These are phyloP conservation scores for Cylindrodendrum hubeiense DNA, from an alignment of 2,329 filamentous ascomycete species.

Conservation along the genomic window DNA sequence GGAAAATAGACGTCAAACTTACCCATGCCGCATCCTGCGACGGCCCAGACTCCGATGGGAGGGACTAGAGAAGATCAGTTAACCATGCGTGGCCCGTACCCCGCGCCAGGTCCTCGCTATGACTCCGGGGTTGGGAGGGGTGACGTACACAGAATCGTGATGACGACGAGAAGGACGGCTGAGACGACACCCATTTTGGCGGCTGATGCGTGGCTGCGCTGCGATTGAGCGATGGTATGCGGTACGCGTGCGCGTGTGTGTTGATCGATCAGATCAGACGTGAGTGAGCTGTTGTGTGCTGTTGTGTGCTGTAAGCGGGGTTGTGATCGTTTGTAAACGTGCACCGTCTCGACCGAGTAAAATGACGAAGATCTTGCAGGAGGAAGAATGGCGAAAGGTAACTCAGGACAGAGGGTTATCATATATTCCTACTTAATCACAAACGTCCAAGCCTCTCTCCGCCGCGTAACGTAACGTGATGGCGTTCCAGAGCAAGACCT, in stretches of 20 bases:
- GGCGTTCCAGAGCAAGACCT: constrained; percentile 16
- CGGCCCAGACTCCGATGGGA: constrained; percentile 72
- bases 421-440: constrained; percentile 7
- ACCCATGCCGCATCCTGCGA: constrained; percentile 73
- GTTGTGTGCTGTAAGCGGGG: constrained; percentile 9
- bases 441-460: constrained; percentile 5
- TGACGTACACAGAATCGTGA: constrained; percentile 65
- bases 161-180: constrained; percentile 62
- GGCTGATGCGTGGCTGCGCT: constrained; percentile 23
- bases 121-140: not conserved
- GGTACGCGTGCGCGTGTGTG: constrained; percentile 12
- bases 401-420: not conserved
- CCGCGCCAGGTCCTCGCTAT: constrained; percentile 1
- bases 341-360: constrained; percentile 8
- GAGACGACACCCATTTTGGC: constrained; percentile 63
- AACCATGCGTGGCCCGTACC: constrained; percentile 24
- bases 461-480: constrained; percentile 34
- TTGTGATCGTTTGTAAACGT: constrained; percentile 4
- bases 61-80: constrained; percentile 64
- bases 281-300: constrained; percentile 14
- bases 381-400: not conserved
- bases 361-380: constrained; percentile 2
- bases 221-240: constrained; percentile 9
- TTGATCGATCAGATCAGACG: constrained; percentile 22
- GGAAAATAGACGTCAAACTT: constrained; percentile 38